Base-by-base conservation (phyloP, 169 alveolate species). In the Plasmodium yoelii region DNA sequence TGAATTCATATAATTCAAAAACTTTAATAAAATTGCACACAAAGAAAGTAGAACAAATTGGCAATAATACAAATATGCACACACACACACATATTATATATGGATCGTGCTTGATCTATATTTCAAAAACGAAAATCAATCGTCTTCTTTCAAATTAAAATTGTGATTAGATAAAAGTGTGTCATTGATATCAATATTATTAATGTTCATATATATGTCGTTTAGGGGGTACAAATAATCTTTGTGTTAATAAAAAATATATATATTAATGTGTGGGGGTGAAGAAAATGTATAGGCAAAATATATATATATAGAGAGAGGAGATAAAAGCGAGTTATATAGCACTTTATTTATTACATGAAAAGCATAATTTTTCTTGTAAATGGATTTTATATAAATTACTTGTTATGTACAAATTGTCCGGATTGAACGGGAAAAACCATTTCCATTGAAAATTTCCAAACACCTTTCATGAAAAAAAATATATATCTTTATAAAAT, bases 391-490 rank as follows among this genome's bases (percentile, higher is more conserved):
- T 34, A 34, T 44, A 44, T 12, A 51, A 60, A 10, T 2, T 74
- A 75, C 88, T 75, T 22, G 68, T 63, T 5, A 19, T n/a, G n/a
- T 61, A 64, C 19, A 64, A 34, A 49, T 64, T 63, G 15, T 75
- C 88, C 5, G 74, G 77, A 42, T 51, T 47, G 26, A 75, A 46
- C 59, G 88, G 88, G 56, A 75, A 57, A 68, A 75, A 75, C 88
- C 88, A 75, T 46, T 75, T 61, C 88, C 88, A 75, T 57, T 63
- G 61, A 67, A 75, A 75, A 63, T 46, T 74, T 7, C 74, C 88
- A 75, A 75, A 75, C 12, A 75, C 88, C 88, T 75, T 55, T 34
- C 10, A 26, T 28, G n/a, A 22, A 56, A 19, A 51, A n/a, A 15
- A 57, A 15, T 28, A 34, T 34, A 4, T 34, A 34, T 34, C 42